Conservation (phyloP, 345 rosid species). For the Geranium brycei region DNA sequence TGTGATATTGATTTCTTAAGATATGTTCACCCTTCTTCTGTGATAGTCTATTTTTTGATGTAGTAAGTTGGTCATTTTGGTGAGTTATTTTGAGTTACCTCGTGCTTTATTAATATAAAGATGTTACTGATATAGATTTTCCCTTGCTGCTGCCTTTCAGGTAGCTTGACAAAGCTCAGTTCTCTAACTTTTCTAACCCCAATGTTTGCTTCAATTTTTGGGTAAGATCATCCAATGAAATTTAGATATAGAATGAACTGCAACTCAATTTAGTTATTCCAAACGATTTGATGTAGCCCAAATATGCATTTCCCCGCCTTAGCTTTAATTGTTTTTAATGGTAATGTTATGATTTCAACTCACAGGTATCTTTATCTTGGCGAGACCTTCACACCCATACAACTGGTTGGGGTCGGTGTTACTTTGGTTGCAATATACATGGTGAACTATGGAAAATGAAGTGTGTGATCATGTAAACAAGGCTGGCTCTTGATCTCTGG, state of each 20-base stretch:
- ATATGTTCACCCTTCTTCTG: no score
- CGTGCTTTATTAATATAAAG: no score
- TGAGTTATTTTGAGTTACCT: background rate
- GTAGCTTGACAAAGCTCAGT: constrained; percentile 82
- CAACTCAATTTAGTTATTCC: background rate
- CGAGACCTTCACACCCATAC: constrained; percentile 68
- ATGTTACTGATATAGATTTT: no score
- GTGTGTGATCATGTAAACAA: background rate
- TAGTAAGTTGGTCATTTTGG: background rate
- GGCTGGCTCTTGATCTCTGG: background rate
- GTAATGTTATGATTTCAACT: background rate
- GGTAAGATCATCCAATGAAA: constrained; percentile 32
- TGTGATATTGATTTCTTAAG: background rate
- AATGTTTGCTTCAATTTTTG: constrained; percentile 82
- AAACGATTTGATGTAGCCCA: background rate
- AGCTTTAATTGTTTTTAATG: constrained; percentile 1
- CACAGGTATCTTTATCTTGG: constrained; percentile 65
- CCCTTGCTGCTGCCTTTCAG: constrained; percentile 26
- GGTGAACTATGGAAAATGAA: constrained; percentile 49
- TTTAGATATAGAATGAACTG: background rate
- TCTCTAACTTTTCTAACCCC: constrained; percentile 90
- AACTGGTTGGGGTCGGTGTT: constrained; percentile 60
- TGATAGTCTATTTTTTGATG: background rate
- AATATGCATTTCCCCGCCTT: background rate
- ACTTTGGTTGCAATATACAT: constrained; percentile 74